Conservation (phyloP, 331 rosid species). For the Stylosanthes scabra region DNA sequence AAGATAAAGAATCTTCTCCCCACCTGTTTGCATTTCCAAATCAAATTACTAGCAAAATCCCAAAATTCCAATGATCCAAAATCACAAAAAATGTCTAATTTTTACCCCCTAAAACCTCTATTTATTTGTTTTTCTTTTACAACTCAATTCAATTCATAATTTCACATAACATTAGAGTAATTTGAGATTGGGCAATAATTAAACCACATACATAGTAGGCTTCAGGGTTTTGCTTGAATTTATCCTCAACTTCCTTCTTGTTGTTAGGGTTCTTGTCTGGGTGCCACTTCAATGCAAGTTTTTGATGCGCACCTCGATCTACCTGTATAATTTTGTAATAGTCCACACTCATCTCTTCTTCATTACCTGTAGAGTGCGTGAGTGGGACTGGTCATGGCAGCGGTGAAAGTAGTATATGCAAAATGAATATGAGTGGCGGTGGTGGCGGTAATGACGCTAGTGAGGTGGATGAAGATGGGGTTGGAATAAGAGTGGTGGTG, state of each 20-base stretch:
- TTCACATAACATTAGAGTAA: too few relatives aligned
- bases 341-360: constrained; percentile 72
- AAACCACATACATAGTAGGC: constrained; percentile 74
- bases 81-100: neutral
- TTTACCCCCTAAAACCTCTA: neutral
- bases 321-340: constrained; percentile 88
- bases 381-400: too few relatives aligned
- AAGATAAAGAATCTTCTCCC: too few relatives aligned
- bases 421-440: too few relatives aligned
- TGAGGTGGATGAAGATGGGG: too few relatives aligned
- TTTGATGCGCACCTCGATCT: constrained; percentile 77
- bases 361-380: too few relatives aligned
- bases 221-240: constrained; percentile 93
- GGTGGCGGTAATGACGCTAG: too few relatives aligned
- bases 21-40: neutral
- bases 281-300: constrained; percentile 96
- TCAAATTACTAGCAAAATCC: neutral
- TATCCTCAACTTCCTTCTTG: constrained; percentile 87
- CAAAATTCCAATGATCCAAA: neutral
- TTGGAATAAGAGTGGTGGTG: too few relatives aligned
- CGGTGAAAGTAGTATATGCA: too few relatives aligned
- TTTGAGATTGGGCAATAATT: neutral
- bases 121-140: neutral
- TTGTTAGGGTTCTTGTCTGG: constrained; percentile 89
- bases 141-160: constrained; percentile 15